Evolutionary conservation across 495 filamentous ascomycete species (phyloP).

Genomic region (Xylaria bambusicola): DNA sequence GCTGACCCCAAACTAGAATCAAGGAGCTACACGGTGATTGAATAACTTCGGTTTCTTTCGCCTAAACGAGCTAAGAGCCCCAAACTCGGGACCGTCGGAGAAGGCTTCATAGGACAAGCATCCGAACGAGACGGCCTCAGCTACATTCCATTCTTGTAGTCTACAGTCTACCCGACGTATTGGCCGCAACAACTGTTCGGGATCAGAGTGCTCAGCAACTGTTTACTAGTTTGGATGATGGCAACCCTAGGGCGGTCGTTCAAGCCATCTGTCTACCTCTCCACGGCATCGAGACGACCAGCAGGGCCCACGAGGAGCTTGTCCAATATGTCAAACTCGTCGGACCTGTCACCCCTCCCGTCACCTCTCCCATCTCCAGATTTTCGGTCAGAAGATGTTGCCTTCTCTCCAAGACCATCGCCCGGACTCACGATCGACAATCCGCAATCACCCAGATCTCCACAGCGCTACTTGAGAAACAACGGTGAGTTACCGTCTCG

Average conservation of each 20-base stretch:
- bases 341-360: slow-evolving; percentile 33
- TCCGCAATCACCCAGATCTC: slow-evolving; percentile 12
- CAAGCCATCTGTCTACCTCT: slow-evolving; percentile 40
- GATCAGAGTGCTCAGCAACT: neutral
- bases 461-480: slow-evolving; percentile 20
- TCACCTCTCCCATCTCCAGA: slow-evolving; percentile 33
- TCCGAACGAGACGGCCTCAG: neutral
- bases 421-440: slow-evolving; percentile 24
- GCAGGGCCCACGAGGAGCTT: slow-evolving; percentile 31
- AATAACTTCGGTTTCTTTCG: slow-evolving; percentile 7
- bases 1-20: slow-evolving; percentile 1
- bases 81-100: slow-evolving; percentile 1
- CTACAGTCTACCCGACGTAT: neutral
- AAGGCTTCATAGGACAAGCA: slow-evolving; percentile 2
- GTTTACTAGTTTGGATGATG: slow-evolving; percentile 22
- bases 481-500: slow-evolving; percentile 23
- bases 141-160: neutral
- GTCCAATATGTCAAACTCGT: slow-evolving; percentile 37
- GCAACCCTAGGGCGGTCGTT: slow-evolving; percentile 40
- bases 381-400: slow-evolving; percentile 28
- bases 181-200: neutral
- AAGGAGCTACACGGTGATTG: neutral
- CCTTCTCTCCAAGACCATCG: slow-evolving; percentile 33
- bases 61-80: neutral
- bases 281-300: slow-evolving; percentile 35